Percentiles rank a stretch among this genome's conserved stretches.
These are phyloP conservation scores for Candida sanyiensis DNA, from an alignment of 805 yeast species.

Conservation along the genomic window DNA sequence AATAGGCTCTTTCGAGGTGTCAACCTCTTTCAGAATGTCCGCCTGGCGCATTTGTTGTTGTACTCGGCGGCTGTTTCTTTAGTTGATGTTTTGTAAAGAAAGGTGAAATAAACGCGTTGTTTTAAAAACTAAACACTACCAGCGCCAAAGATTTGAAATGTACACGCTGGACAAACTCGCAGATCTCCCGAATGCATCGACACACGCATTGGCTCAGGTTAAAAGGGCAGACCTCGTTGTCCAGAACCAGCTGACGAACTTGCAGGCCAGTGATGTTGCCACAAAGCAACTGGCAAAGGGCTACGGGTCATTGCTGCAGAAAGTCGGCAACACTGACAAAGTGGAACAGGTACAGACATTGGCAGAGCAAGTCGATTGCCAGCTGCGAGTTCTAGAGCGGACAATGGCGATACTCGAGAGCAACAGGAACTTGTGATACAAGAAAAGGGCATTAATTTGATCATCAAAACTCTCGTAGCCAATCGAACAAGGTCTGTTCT, in stretches of 20 bases:
- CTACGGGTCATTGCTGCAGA: constrained; percentile 9
- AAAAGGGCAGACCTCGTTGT: constrained; percentile 20
- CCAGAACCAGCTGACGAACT: constrained; percentile 17
- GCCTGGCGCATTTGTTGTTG: constrained; percentile 1
- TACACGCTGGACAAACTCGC: constrained; percentile 1
- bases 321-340: not conserved
- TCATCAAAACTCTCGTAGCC: too few species aligned
- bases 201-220: constrained; percentile 15
- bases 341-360: constrained; percentile 41
- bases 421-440: constrained; percentile 14
- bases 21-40: not conserved
- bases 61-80: too few species aligned
- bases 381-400: constrained; percentile 62
- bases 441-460: not conserved
- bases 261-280: constrained; percentile 10
- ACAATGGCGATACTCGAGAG: constrained; percentile 37
- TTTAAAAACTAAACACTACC: too few species aligned
- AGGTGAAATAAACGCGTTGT: not conserved
- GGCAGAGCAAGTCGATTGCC: constrained; percentile 68
- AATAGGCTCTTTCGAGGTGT: not conserved
- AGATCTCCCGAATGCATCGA: constrained; percentile 8
- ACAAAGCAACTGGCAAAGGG: constrained; percentile 8
- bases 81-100: not conserved
- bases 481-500: too few species aligned
- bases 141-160: too few species aligned